Evolutionary conservation across 345 rosid species (phyloP).

Genomic region (Populus euphratica): DNA sequence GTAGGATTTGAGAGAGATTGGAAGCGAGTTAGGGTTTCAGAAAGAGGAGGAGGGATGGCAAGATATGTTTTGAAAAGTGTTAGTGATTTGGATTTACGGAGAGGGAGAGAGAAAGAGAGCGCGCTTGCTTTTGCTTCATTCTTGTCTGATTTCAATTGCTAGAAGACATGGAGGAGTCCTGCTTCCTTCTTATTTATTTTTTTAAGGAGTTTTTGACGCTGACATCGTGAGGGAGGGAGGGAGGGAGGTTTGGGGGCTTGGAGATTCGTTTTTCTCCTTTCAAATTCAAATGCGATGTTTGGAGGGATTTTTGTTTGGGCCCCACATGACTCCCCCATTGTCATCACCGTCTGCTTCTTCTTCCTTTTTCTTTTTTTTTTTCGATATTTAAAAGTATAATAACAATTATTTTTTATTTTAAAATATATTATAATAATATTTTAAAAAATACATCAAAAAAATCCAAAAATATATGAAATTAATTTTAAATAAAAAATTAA

Average conservation of each 20-base stretch:
- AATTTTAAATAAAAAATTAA: too few relatives aligned
- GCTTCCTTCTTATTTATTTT: background rate
- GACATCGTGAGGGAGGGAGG: background rate
- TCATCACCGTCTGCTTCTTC: background rate
- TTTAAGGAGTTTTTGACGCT: background rate
- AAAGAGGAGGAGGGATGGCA: background rate
- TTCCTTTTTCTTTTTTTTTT: too few relatives aligned
- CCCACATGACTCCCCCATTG: background rate
- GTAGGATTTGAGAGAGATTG: too few relatives aligned
- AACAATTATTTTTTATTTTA: too few relatives aligned
- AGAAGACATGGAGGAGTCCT: too few relatives aligned
- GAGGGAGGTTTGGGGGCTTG: background rate
- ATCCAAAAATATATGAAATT: too few relatives aligned
- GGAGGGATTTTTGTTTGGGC: slow-evolving; percentile 10
- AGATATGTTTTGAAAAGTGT: background rate
- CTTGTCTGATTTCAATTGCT: background rate
- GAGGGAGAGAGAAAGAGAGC: slow-evolving; percentile 10
- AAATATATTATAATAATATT: too few relatives aligned
- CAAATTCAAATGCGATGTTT: slow-evolving; percentile 19
- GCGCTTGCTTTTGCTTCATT: background rate
- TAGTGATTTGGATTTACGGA: background rate
- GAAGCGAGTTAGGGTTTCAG: slow-evolving; percentile 14
- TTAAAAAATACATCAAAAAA: too few relatives aligned
- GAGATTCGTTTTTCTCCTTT: background rate
- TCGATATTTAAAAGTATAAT: too few relatives aligned